phyloP scores from a whole-genome alignment of 2,329 filamentous ascomycete species.

The Blumeria graminis region DNA sequence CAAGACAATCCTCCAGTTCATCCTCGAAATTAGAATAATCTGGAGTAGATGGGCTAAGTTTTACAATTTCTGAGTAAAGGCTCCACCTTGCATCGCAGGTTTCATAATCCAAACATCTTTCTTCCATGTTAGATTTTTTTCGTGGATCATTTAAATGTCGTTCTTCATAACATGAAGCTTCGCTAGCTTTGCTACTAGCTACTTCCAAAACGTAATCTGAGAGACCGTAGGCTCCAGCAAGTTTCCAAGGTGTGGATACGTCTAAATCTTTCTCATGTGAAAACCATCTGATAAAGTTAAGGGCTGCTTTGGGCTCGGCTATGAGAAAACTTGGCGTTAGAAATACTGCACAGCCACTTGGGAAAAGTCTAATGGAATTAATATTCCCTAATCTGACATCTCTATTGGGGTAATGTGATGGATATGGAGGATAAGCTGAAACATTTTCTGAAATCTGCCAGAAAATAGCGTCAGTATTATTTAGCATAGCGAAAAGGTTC shows the following conservation, averaged over 20 bases:
- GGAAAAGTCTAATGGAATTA: slow-evolving; percentile 20
- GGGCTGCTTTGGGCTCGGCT: slow-evolving; percentile 20
- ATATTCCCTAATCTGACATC: slow-evolving; percentile 15
- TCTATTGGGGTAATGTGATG: slow-evolving; percentile 2
- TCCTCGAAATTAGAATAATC: slow-evolving; percentile 4
- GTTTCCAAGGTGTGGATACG: slow-evolving; percentile 6
- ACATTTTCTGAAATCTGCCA: slow-evolving; percentile 11
- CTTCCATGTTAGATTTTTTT: slow-evolving; percentile 6
- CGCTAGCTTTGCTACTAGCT: slow-evolving; percentile 10
- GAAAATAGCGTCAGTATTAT: slow-evolving; percentile 4
- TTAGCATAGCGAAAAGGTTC: slow-evolving; percentile 3
- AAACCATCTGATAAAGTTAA: slow-evolving; percentile 21
- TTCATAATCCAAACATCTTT: slow-evolving; percentile 8
- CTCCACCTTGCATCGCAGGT: slow-evolving; percentile 10
- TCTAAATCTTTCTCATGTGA: slow-evolving; percentile 4
- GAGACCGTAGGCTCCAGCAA: slow-evolving; percentile 10
- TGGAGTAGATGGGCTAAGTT: slow-evolving; percentile 3
- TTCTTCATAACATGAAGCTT: slow-evolving; percentile 8
- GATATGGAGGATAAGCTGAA: slow-evolving; percentile 13
- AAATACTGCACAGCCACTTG: slow-evolving; percentile 21
- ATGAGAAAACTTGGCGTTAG: slow-evolving; percentile 26
- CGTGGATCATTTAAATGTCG: slow-evolving; percentile 7
- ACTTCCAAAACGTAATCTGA: slow-evolving; percentile 12
- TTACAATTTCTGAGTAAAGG: slow-evolving; percentile 5
- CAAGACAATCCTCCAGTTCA: slow-evolving; percentile 16